A percentile compares a stretch with the other conserved stretches of the same genome.
phyloP scores from a whole-genome alignment of 176 grass and related monocot genomes.

The Raddia distichophylla region DNA sequence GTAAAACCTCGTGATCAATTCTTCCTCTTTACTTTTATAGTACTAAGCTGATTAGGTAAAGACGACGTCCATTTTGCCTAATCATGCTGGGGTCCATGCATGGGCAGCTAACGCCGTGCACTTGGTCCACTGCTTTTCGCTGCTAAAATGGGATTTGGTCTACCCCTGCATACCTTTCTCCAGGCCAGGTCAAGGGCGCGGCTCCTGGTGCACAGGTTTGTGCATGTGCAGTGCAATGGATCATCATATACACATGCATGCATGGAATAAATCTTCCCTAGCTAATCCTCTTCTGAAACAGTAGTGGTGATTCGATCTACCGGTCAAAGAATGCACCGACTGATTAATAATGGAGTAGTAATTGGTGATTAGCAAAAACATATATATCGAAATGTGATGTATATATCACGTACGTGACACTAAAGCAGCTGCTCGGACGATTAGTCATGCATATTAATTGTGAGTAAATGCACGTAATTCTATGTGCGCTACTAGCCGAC shows the following conservation, averaged over 20 bases:
- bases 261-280: not conserved
- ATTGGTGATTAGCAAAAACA: not conserved
- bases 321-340: not conserved
- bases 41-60: not conserved
- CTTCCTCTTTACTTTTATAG: not conserved
- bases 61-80: too few relatives aligned
- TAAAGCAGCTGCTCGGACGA: not conserved
- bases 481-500: not conserved
- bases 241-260: not conserved
- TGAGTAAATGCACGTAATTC: not conserved
- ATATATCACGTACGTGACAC: not conserved
- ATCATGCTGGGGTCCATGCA: not conserved
- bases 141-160: constrained; percentile 53
- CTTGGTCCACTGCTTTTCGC: constrained; percentile 8
- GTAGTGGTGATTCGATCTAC: not conserved
- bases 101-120: not conserved
- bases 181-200: not conserved
- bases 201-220: not conserved
- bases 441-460: not conserved
- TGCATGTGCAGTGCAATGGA: not conserved
- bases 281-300: not conserved
- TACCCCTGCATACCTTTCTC: constrained; percentile 28
- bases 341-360: too few relatives aligned
- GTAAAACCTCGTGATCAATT: not conserved
- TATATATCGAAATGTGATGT: too few relatives aligned